Base-by-base conservation (phyloP, 1,284 basidiomycete genomes). In the Laetiporus sulphureus region DNA sequence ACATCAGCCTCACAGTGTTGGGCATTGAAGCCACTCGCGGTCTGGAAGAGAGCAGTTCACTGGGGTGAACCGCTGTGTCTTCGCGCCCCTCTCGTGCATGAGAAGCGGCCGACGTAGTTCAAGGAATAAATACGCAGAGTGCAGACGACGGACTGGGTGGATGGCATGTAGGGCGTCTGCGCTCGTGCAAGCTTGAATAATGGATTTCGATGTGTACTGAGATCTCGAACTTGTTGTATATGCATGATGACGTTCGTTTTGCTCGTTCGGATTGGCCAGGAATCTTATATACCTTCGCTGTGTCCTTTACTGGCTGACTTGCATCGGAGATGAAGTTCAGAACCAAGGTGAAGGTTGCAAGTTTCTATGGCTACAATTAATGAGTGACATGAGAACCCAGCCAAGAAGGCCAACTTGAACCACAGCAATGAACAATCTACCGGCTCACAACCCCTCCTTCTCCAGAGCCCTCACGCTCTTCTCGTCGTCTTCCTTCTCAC, bases 11-110 rank as follows among this genome's bases (percentile, higher is more conserved):
- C 38, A 69, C n/a, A n/a, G n/a, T 90, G 40, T 60, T 91, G 32
- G 89, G 81, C 16, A 73, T 88, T 38, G 89, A 91, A 59, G 84
- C 88, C 3, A 79, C 78, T 20, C 71, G 79, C 24, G 67, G 71
- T 38, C 65, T 89, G 2, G 74, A 81, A 55, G 69, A 81, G 68
- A 70, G 31, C 59, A 67, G 0, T 80, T 88, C 53, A 55, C 72
- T 40, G 83, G 79, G 32, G 89, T 88, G 57, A 42, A 72, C 50
- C 47, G 23, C 25, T 27, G 16, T 0, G 23, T 27, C 24, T 35
- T 33, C n/a, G 5, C n/a, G 20, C 22, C 46, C 5, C 36, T 3
- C 32, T 21, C 24, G 25, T 13, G 25, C 25, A 27, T 27, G 25
- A 27, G 25, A 7, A 27, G 25, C 25, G 25, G 25, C 25, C 25